Percentiles rank a stretch among this genome's conserved stretches.
Conservation (phyloP, 768 basidiomycete species). For the Gymnopilus junonius region DNA sequence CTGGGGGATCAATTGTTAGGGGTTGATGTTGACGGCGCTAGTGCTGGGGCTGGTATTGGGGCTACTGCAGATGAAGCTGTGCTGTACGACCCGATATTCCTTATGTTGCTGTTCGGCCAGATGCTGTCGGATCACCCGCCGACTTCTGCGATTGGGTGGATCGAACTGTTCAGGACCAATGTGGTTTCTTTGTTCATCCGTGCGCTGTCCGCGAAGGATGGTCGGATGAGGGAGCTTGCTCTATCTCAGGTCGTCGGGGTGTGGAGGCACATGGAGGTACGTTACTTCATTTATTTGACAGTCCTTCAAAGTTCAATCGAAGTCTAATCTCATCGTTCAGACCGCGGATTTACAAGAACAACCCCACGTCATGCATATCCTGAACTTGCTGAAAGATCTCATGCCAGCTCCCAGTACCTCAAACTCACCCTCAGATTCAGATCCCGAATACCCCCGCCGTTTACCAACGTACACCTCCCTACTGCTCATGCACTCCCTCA, state of each 20-base stretch:
- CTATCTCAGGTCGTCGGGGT: slow-evolving; percentile 64
- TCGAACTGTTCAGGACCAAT: slow-evolving; percentile 84
- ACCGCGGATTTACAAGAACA: slow-evolving; percentile 77
- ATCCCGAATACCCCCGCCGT: slow-evolving; percentile 46
- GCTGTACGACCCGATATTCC: slow-evolving; percentile 83
- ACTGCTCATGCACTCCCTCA: slow-evolving; percentile 80
- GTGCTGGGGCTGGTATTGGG: not conserved
- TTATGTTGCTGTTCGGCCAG: slow-evolving; percentile 68
- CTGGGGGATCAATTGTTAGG: slow-evolving; percentile 48
- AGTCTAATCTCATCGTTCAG: slow-evolving; percentile 31
- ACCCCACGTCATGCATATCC: slow-evolving; percentile 71
- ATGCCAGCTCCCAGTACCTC: slow-evolving; percentile 42
- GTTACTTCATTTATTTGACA: slow-evolving; percentile 27
- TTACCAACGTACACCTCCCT: slow-evolving; percentile 82
- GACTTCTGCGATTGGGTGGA: slow-evolving; percentile 73
- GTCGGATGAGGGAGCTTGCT: slow-evolving; percentile 61
- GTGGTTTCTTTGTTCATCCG: slow-evolving; percentile 74
- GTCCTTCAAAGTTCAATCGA: not conserved
- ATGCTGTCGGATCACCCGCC: slow-evolving; percentile 65
- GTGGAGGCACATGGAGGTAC: slow-evolving; percentile 66
- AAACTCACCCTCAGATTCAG: slow-evolving; percentile 8
- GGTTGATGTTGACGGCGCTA: slow-evolving; percentile 18
- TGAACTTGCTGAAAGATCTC: slow-evolving; percentile 66
- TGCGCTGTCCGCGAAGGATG: slow-evolving; percentile 69
- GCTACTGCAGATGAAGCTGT: slow-evolving; percentile 30